Conservation (phyloP, 257 asterid genomes). For the Echium plantagineum region DNA sequence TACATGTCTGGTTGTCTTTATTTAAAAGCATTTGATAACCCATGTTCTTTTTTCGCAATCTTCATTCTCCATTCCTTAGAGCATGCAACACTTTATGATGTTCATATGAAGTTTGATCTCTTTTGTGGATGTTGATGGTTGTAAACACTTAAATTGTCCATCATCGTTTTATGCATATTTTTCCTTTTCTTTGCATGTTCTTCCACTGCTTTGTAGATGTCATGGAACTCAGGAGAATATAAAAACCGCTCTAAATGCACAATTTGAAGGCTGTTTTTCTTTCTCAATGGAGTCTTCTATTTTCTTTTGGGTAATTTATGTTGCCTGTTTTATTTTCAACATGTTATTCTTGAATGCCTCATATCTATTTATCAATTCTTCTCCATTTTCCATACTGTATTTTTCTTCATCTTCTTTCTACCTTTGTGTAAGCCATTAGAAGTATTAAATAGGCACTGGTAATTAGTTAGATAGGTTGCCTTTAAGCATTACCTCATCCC, state of each 20-base stretch:
- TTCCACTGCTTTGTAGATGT: constrained; percentile 85
- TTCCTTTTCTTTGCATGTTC: constrained; percentile 79
- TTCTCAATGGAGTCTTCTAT: constrained; percentile 44
- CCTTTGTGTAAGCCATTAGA: too few relatives aligned
- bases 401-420: too few relatives aligned
- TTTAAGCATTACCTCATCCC: too few relatives aligned
- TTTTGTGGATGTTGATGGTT: constrained; percentile 33
- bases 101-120: constrained; percentile 19
- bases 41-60: background rate
- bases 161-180: constrained; percentile 37
- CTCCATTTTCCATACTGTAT: too few relatives aligned
- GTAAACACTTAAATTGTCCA: constrained; percentile 28
- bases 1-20: constrained; percentile 16
- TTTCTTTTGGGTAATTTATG: constrained; percentile 17
- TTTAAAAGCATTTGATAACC: constrained; percentile 6
- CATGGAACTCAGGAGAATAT: constrained; percentile 81
- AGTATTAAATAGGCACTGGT: too few relatives aligned
- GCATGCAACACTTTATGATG: constrained; percentile 14
- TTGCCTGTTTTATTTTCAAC: constrained; percentile 3
- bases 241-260: constrained; percentile 71
- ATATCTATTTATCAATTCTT: too few relatives aligned
- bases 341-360: too few relatives aligned
- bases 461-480: too few relatives aligned
- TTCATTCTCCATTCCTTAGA: constrained; percentile 10
- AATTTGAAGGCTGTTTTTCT: constrained; percentile 71